Evolutionary conservation across 2,329 filamentous ascomycete species (phyloP).

Genomic region (Xylaria sp.): DNA sequence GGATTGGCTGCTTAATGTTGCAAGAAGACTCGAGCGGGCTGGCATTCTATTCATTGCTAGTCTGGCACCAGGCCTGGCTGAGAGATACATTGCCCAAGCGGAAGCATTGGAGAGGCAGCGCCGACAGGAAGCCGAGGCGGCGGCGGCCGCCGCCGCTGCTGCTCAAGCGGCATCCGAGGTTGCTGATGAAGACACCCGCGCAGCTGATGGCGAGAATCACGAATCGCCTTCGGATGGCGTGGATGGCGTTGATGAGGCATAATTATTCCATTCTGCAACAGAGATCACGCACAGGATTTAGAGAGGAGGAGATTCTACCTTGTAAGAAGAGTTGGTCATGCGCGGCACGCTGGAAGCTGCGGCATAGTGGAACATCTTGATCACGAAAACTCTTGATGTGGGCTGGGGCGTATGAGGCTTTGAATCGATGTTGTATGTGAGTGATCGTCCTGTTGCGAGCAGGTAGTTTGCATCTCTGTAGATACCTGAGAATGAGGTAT

Average conservation of each 20-base stretch:
- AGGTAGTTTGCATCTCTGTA: no score
- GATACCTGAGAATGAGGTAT: no score
- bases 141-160: slow-evolving; percentile 35
- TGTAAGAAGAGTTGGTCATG: no score
- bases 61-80: slow-evolving; percentile 59
- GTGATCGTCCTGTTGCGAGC: no score
- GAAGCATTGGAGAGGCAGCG: slow-evolving; percentile 43
- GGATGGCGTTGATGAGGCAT: background rate
- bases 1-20: slow-evolving; percentile 45
- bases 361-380: no score
- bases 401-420: no score
- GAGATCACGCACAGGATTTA: no score
- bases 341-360: no score
- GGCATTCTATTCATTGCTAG: slow-evolving; percentile 60
- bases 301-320: no score
- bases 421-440: no score
- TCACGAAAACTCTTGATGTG: no score
- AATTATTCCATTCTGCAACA: background rate
- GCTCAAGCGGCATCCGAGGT: slow-evolving; percentile 22
- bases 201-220: background rate
- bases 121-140: slow-evolving; percentile 39
- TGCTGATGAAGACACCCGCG: background rate
- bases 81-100: slow-evolving; percentile 56
- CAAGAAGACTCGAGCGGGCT: slow-evolving; percentile 53
- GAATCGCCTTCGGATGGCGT: background rate